These are phyloP conservation scores for Wallacemonas collosoma DNA, from an alignment of 208 protist genomes.

Conservation along the genomic window DNA sequence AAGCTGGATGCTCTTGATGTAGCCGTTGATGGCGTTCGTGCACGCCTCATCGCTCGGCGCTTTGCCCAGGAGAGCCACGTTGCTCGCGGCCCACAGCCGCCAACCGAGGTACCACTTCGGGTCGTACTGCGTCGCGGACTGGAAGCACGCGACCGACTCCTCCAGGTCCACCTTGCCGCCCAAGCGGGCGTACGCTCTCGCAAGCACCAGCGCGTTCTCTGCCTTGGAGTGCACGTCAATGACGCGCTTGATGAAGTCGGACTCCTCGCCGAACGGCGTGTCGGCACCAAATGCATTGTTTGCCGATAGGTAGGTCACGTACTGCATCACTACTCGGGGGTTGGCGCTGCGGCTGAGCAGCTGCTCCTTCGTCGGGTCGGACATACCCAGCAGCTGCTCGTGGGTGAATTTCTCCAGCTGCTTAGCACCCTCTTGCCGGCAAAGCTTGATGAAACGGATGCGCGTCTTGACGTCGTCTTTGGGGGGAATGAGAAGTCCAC, in stretches of 20 bases:
- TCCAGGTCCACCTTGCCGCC: slow-evolving; percentile 54
- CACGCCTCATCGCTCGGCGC: slow-evolving; percentile 51
- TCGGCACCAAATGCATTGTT: slow-evolving; percentile 57
- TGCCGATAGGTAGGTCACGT: slow-evolving; percentile 75
- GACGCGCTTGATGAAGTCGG: slow-evolving; percentile 78
- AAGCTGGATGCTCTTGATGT: slow-evolving; percentile 83
- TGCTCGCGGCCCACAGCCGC: slow-evolving; percentile 82
- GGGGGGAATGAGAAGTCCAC: slow-evolving; percentile 92
- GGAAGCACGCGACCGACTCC: slow-evolving; percentile 80
- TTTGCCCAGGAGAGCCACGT: slow-evolving; percentile 59
- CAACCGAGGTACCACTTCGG: slow-evolving; percentile 85
- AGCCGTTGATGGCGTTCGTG: slow-evolving; percentile 80
- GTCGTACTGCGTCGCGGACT: slow-evolving; percentile 74
- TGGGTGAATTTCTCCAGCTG: slow-evolving; percentile 82
- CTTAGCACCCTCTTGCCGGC: slow-evolving; percentile 76
- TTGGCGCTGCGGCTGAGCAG: slow-evolving; percentile 68
- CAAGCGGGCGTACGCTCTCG: slow-evolving; percentile 76
- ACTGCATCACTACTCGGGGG: slow-evolving; percentile 85
- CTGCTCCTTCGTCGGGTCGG: slow-evolving; percentile 68
- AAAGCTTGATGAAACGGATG: slow-evolving; percentile 98
- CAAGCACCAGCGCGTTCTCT: slow-evolving; percentile 63
- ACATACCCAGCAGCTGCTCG: slow-evolving; percentile 65
- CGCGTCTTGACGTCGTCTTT: slow-evolving; percentile 93
- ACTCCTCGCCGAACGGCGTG: slow-evolving; percentile 69
- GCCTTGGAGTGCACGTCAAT: slow-evolving; percentile 84